phyloP scores from a whole-genome alignment of 2,329 filamentous ascomycete species.

The Aspergillus latus region DNA sequence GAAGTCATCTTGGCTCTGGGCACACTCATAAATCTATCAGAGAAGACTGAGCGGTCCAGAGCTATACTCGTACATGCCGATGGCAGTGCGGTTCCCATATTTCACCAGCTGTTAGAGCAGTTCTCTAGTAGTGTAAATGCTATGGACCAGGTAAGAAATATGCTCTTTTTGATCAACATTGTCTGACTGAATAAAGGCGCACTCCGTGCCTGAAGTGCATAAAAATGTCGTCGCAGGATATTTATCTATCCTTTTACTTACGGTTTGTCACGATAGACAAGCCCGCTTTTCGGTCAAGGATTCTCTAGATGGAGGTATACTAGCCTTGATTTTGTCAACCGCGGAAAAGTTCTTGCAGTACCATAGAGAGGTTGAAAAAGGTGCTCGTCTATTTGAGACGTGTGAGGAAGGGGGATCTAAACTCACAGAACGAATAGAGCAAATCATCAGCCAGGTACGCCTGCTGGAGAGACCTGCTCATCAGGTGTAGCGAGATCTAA shows the following conservation, averaged over 20 bases:
- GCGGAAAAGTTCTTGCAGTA: conserved; percentile 63
- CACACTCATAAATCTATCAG: conserved; percentile 82
- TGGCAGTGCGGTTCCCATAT: conserved; percentile 43
- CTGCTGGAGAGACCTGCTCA: neutral
- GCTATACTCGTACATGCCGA: conserved; percentile 46
- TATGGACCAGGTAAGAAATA: conserved; percentile 63
- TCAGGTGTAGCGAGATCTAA: neutral
- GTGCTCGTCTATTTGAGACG: conserved; percentile 41
- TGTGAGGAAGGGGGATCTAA: conserved; percentile 51
- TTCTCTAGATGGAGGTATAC: conserved; percentile 47
- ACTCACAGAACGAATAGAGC: conserved; percentile 56
- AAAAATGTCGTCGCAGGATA: conserved; percentile 85
- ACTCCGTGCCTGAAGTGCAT: conserved; percentile 66
- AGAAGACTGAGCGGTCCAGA: conserved; percentile 68
- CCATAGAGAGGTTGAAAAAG: conserved; percentile 59
- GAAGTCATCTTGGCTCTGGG: conserved; percentile 75
- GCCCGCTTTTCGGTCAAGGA: conserved; percentile 46
- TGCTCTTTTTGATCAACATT: conserved; percentile 13
- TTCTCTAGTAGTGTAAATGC: conserved; percentile 68
- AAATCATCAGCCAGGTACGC: conserved; percentile 50
- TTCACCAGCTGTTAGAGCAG: conserved; percentile 61
- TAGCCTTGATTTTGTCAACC: conserved; percentile 55
- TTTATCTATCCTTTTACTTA: conserved; percentile 78
- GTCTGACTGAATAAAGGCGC: conserved; percentile 41
- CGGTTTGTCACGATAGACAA: conserved; percentile 63